A percentile compares a stretch with the other conserved stretches of the same genome.
These are phyloP conservation scores for Brassica carinata DNA, from an alignment of 345 rosid species.

Conservation along the genomic window DNA sequence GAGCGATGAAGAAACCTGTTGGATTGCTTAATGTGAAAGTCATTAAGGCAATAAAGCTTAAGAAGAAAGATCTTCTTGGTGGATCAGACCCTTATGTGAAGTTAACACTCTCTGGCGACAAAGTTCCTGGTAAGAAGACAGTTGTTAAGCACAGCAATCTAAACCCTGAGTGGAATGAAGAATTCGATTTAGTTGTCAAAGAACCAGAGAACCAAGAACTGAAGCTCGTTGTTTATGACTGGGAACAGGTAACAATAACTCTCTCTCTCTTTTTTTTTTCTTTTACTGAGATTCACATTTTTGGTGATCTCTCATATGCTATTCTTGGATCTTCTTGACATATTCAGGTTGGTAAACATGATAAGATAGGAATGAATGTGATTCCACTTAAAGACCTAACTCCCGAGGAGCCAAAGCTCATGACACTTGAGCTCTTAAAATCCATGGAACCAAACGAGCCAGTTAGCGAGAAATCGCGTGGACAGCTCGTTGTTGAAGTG, in stretches of 20 bases:
- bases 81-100: slow-evolving; percentile 2
- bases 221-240: background rate
- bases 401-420: background rate
- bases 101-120: background rate
- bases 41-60: background rate
- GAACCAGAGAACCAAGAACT: background rate
- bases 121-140: background rate
- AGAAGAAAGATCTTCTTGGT: background rate
- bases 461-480: background rate
- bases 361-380: background rate
- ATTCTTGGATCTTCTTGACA: background rate
- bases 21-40: background rate
- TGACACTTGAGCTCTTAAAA: background rate
- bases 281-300: background rate
- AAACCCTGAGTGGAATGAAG: background rate
- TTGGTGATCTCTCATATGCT: background rate
- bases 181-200: background rate
- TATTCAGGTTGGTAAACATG: background rate
- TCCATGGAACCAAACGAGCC: slow-evolving; percentile 1
- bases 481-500: background rate
- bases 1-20: background rate
- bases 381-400: background rate
- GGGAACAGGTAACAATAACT: background rate
- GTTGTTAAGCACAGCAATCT: background rate
- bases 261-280: background rate